Evolutionary conservation across 1,284 basidiomycete species (phyloP), one percentile per base, ranked within the genome.

Genomic region (Lentinula novae-zelandiae): DNA sequence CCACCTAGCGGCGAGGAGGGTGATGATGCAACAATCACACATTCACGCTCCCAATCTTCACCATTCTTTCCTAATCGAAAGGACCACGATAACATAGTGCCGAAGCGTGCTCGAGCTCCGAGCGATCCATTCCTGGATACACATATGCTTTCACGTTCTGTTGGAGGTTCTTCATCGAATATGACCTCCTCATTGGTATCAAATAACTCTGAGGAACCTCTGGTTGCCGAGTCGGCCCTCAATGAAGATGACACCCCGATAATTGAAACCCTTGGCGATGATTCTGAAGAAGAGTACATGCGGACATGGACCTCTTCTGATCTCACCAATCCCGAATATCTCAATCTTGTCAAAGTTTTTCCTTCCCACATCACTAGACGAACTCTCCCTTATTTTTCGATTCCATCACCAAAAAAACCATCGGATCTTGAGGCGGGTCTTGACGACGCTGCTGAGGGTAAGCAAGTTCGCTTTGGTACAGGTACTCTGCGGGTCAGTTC

Each of bases 121-220:
- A 90, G 87, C 67, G 90, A 92, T 71, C 89, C 89, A 62, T 92
- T 92, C 72, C 73, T 89, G 63, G 90, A 92, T 68, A 86, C 87
- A 54, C 84, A 86, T 15, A 62, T 77, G 15, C 76, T 81, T 62
- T 84, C 86, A 60, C 79, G 74, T 64, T 80, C 82, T 33, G 70
- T 78, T 39, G 76, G 73, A 59, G 75, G 79, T 36, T 69, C 78
- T 31, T 75, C 80, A 52, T 85, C 86, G n/a, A 81, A 78, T 60
- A 72, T 53, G 67, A 67, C 17, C 69, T 72, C 61, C 39, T n/a
- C 36, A n/a, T 12, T 53, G 20, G 31, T 39, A n/a, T 55, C 51
- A 12, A 58, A 59, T 36, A 46, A 39, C 13, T 58, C 54, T 20
- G 61, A 62, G 36, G 63, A 62, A 33, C 58, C 46, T 40, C 42